phyloP scores from a whole-genome alignment of 1,284 basidiomycete genomes.

The Spongiforma sp. region DNA sequence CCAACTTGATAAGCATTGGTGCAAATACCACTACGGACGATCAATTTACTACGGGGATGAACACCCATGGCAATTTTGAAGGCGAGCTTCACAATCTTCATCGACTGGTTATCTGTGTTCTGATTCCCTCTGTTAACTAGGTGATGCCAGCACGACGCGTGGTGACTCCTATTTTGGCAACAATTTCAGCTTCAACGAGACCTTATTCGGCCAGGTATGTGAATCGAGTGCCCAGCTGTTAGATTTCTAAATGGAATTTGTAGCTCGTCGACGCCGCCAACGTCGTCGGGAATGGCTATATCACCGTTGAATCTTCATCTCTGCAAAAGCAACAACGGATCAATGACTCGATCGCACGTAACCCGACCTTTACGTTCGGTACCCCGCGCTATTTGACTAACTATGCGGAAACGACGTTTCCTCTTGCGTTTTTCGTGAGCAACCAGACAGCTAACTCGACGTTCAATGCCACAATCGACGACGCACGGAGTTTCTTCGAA shows the following conservation, averaged over 20 bases:
- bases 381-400: constrained; percentile 22
- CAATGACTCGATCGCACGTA: constrained; percentile 32
- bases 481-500: constrained; percentile 28
- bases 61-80: constrained; percentile 15
- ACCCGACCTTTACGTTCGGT: constrained; percentile 32
- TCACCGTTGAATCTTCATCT: constrained; percentile 30
- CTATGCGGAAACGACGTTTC: constrained; percentile 31
- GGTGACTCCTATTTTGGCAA: constrained; percentile 35
- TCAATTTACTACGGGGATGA: constrained; percentile 14
- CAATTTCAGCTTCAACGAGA: constrained; percentile 34
- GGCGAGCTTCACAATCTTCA: constrained; percentile 6
- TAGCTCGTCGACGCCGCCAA: constrained; percentile 27
- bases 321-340: constrained; percentile 26
- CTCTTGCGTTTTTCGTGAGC: constrained; percentile 34
- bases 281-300: constrained; percentile 16
- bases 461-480: constrained; percentile 11
- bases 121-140: constrained; percentile 12
- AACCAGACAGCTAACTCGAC: constrained; percentile 29
- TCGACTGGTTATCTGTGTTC: not conserved
- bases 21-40: constrained; percentile 26
- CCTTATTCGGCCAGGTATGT: constrained; percentile 30
- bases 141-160: constrained; percentile 33
- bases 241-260: constrained; percentile 7
- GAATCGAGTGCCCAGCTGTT: too few species aligned
- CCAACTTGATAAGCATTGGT: constrained; percentile 34